These are phyloP conservation scores for Chaetomiaceae sp. DNA, from an alignment of 2,329 filamentous ascomycete genomes.

Conservation along the genomic window DNA sequence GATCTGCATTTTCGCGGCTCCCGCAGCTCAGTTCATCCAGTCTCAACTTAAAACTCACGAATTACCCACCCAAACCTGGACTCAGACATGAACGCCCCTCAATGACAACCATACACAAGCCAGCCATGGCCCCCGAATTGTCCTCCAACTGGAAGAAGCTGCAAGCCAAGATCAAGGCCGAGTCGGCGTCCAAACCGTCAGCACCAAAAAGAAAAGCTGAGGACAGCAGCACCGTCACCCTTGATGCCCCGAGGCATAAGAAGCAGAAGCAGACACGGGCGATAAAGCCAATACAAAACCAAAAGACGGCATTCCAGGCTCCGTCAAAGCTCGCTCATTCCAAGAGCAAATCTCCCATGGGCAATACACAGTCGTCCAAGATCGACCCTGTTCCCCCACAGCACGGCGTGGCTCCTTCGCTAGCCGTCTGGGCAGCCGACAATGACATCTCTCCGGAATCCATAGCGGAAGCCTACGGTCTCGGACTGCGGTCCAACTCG, in stretches of 20 bases:
- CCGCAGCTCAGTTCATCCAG: not conserved
- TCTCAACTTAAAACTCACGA: not conserved
- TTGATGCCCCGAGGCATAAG: constrained; percentile 5
- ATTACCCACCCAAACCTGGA: no score
- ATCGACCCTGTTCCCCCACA: constrained; percentile 30
- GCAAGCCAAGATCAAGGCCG: constrained; percentile 54
- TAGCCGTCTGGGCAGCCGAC: constrained; percentile 55
- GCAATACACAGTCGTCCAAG: constrained; percentile 43
- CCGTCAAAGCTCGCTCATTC: not conserved
- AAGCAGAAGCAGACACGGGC: constrained; percentile 6
- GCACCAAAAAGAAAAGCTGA: constrained; percentile 35
- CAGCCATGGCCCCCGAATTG: constrained; percentile 41
- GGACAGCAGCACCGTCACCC: constrained; percentile 25
- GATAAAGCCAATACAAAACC: not conserved
- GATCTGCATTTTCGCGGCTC: not conserved
- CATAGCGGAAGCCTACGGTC: constrained; percentile 55
- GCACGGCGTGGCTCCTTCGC: constrained; percentile 44
- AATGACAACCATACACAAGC: not conserved
- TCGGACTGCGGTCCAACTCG: constrained; percentile 45
- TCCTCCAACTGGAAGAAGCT: constrained; percentile 76
- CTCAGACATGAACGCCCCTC: no score
- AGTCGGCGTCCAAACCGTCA: constrained; percentile 33
- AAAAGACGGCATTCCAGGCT: not conserved
- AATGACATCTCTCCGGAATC: constrained; percentile 55
- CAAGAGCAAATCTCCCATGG: constrained; percentile 10